Percentiles rank a stretch among this genome's conserved stretches.
phyloP scores from a whole-genome alignment of 2,329 filamentous ascomycete genomes.

The Aureobasidium vineae region DNA sequence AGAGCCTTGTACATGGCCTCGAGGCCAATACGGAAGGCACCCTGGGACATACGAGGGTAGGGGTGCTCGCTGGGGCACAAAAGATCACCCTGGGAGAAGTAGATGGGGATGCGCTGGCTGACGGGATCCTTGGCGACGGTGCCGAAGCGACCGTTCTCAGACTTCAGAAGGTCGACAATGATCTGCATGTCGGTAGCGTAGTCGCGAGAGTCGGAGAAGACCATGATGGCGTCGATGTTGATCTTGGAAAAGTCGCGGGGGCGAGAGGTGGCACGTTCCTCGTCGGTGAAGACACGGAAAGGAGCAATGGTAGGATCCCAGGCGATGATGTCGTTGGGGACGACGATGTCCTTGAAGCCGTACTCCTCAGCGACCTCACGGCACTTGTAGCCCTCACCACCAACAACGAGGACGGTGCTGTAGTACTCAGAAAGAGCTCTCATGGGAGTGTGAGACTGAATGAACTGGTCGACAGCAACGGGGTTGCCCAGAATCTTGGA shows the following conservation, averaged over 20 bases:
- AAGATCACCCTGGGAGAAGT: slow-evolving; percentile 66
- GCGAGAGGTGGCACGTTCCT: slow-evolving; percentile 64
- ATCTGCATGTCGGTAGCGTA: slow-evolving; percentile 74
- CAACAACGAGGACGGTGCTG: slow-evolving; percentile 70
- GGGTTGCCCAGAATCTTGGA: slow-evolving; percentile 64
- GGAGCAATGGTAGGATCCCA: slow-evolving; percentile 68
- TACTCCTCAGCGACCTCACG: slow-evolving; percentile 71
- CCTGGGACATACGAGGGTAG: slow-evolving; percentile 67
- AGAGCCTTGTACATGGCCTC: slow-evolving; percentile 72
- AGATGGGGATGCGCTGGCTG: slow-evolving; percentile 67
- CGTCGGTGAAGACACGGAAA: slow-evolving; percentile 65
- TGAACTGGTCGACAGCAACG: slow-evolving; percentile 70
- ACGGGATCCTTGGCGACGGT: slow-evolving; percentile 66
- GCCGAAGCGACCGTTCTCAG: slow-evolving; percentile 64
- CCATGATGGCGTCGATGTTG: slow-evolving; percentile 71
- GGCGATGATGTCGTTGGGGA: slow-evolving; percentile 71
- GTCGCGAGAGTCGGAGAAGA: slow-evolving; percentile 71
- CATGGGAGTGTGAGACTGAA: slow-evolving; percentile 76
- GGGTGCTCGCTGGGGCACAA: slow-evolving; percentile 57
- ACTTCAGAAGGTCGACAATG: slow-evolving; percentile 69
- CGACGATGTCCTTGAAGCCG: slow-evolving; percentile 70
- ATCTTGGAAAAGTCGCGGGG: slow-evolving; percentile 69
- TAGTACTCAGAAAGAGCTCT: slow-evolving; percentile 73
- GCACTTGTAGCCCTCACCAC: slow-evolving; percentile 72
- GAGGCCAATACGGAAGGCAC: slow-evolving; percentile 70